A percentile compares a stretch with the other conserved stretches of the same genome.
Evolutionary conservation across 345 rosid species (phyloP).

Genomic region (Brassica incana): DNA sequence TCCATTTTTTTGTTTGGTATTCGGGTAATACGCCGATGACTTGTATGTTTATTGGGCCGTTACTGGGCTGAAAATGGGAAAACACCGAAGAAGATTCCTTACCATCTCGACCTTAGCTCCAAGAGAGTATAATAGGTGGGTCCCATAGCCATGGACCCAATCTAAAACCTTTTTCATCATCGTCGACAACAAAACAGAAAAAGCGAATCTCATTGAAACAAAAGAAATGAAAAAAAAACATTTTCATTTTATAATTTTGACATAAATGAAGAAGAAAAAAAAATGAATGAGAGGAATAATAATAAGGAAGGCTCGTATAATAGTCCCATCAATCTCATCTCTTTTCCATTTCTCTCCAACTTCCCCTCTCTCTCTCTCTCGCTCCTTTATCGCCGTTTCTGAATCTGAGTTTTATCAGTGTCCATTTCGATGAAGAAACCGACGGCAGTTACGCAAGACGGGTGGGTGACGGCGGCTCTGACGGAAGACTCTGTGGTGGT

Average conservation of each 20-base stretch:
- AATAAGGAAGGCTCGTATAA: slow-evolving; percentile 14
- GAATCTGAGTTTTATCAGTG: slow-evolving; percentile 6
- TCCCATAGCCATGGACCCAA: neutral
- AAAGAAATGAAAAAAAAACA: slow-evolving; percentile 12
- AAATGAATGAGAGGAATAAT: slow-evolving; percentile 6
- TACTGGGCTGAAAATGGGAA: neutral
- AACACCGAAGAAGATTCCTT: neutral
- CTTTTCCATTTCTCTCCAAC: slow-evolving; percentile 18
- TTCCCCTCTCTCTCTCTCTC: slow-evolving; percentile 30
- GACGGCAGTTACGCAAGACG: slow-evolving; percentile 46
- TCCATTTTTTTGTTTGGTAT: neutral
- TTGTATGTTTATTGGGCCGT: neutral
- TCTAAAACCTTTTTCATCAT: slow-evolving; percentile 3
- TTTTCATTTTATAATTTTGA: neutral
- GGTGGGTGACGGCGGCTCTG: slow-evolving; percentile 70
- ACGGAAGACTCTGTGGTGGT: slow-evolving; percentile 59
- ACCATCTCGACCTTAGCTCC: neutral
- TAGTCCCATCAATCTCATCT: slow-evolving; percentile 24
- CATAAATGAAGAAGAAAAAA: neutral
- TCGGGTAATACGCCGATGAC: neutral
- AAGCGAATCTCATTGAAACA: slow-evolving; percentile 11
- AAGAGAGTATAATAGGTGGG: slow-evolving; percentile 9
- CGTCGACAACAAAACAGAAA: slow-evolving; percentile 7
- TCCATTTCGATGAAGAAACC: slow-evolving; percentile 10
- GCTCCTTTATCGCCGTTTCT: slow-evolving; percentile 22